A percentile compares a stretch with the other conserved stretches of the same genome.
phyloP scores from a whole-genome alignment of 176 grass and related monocot species.

The Phyllostachys edulis region DNA sequence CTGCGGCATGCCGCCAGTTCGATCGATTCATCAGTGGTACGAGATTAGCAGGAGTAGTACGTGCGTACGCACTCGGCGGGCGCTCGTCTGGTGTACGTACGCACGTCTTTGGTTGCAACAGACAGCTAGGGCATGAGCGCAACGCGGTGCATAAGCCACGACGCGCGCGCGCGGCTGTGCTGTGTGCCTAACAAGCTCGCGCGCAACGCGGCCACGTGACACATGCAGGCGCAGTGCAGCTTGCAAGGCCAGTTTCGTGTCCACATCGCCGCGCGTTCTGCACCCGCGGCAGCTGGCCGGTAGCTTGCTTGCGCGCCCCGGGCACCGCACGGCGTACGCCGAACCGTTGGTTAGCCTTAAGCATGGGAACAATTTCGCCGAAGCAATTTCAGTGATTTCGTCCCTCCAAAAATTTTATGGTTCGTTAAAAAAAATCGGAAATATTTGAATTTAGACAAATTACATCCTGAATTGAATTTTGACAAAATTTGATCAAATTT shows the following conservation, averaged over 20 bases:
- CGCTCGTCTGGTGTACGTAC: too few relatives aligned
- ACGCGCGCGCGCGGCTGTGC: background rate
- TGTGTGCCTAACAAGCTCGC: background rate
- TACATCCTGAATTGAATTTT: too few relatives aligned
- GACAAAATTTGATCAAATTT: too few relatives aligned
- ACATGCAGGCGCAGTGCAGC: background rate
- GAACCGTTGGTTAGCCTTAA: background rate
- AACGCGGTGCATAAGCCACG: background rate
- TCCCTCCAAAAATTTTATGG: too few relatives aligned
- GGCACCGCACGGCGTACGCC: background rate
- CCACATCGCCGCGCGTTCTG: background rate
- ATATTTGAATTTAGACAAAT: too few relatives aligned
- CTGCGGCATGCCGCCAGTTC: background rate
- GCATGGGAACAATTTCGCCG: too few relatives aligned
- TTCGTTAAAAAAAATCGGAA: too few relatives aligned
- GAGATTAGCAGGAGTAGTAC: too few relatives aligned
- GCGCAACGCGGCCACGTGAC: constrained; percentile 16
- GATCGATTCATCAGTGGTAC: background rate
- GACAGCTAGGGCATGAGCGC: background rate
- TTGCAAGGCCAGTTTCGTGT: background rate
- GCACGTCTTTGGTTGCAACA: background rate
- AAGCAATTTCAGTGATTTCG: too few relatives aligned
- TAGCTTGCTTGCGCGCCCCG: background rate
- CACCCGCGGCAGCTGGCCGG: background rate
- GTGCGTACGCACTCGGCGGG: too few relatives aligned